phyloP scores from a whole-genome alignment of 2,329 filamentous ascomycete species.

The Cadophora luteo-olivacea region DNA sequence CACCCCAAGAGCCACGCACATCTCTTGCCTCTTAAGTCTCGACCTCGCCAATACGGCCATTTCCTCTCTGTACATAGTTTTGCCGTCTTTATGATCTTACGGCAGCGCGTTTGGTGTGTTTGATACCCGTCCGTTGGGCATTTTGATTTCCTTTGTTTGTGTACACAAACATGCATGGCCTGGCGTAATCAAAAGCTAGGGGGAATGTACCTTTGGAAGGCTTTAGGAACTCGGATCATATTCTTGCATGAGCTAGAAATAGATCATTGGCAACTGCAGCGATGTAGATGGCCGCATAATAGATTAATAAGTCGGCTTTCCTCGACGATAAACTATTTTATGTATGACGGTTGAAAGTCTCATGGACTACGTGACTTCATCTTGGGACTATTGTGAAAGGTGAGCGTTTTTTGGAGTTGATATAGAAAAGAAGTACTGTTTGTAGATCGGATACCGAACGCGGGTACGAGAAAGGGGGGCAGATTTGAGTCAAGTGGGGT shows the following conservation, averaged over 20 bases:
- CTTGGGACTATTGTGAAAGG: too few relatives aligned
- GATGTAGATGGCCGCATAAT: neutral
- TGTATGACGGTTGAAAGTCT: neutral
- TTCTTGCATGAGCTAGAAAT: conserved; percentile 8
- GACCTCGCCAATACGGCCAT: too few relatives aligned
- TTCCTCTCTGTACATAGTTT: neutral
- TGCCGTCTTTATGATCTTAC: neutral
- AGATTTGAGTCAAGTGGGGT: conserved; percentile 13
- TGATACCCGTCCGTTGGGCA: neutral
- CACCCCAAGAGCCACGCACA: neutral
- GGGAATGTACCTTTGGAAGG: neutral
- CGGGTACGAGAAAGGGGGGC: neutral
- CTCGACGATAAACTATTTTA: neutral
- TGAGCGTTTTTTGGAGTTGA: too few relatives aligned
- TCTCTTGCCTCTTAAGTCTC: neutral
- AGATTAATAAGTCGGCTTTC: neutral
- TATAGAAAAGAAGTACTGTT: neutral
- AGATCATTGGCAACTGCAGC: neutral
- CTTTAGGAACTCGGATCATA: neutral
- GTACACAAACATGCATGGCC: conserved; percentile 17
- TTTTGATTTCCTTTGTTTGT: conserved; percentile 6
- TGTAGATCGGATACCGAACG: neutral
- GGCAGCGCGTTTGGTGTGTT: neutral
- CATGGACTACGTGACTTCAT: too few relatives aligned
- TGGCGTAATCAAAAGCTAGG: conserved; percentile 8